These are phyloP conservation scores for Suillus sp. DNA, from an alignment of 768 basidiomycete genomes.

Conservation along the genomic window DNA sequence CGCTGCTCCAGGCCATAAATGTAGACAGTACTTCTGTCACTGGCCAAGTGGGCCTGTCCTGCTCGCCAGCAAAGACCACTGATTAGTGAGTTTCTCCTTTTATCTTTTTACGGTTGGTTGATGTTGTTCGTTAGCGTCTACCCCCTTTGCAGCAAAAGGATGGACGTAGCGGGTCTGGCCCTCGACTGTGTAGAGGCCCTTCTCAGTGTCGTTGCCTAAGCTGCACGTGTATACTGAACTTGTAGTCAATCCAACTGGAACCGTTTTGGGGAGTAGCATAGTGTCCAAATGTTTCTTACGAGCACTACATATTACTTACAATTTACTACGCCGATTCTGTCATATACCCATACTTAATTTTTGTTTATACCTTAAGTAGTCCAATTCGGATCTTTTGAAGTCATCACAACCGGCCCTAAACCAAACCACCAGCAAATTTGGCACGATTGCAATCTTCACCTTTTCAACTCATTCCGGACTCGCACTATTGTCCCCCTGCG, in stretches of 20 bases:
- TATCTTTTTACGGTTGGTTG: background rate
- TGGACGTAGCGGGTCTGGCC: background rate
- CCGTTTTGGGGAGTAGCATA: background rate
- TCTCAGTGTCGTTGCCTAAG: background rate
- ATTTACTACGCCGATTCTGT: background rate
- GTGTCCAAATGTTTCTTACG: background rate
- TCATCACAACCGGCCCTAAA: conserved; percentile 3
- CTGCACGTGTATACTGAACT: background rate
- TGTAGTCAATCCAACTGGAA: background rate
- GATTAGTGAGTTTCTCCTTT: background rate
- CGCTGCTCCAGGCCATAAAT: background rate
- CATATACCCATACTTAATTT: conserved; percentile 1
- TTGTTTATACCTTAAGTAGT: background rate
- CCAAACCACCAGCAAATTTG: background rate
- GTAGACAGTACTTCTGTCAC: background rate
- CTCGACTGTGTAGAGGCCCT: background rate
- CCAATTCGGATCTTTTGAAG: background rate
- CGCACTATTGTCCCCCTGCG: conserved; percentile 42
- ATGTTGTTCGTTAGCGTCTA: background rate
- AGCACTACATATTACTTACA: background rate
- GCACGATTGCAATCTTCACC: background rate
- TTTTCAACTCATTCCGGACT: conserved; percentile 35
- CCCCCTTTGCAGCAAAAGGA: background rate
- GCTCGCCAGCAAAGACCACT: background rate
- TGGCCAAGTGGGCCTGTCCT: background rate